Conservation (phyloP, 257 asterid genomes). For the Primulina eburnea region DNA sequence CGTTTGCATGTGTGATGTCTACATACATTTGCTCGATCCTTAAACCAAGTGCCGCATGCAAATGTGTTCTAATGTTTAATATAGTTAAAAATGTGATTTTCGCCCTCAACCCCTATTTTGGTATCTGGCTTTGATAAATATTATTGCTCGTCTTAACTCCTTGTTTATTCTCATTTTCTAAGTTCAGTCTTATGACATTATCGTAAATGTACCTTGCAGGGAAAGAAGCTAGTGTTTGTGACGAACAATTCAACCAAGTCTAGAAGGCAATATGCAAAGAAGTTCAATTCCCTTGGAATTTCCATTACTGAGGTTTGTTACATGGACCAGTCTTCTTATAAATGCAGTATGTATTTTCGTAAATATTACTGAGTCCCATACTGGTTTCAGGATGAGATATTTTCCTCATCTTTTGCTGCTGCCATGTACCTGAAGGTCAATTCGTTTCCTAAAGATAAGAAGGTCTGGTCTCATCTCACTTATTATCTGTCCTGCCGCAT, state of each 20-base stretch:
- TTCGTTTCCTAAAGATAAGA: slow-evolving; percentile 70
- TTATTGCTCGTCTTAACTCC: neutral
- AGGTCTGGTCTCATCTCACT: slow-evolving; percentile 41
- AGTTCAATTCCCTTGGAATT: slow-evolving; percentile 78
- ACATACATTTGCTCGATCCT: neutral
- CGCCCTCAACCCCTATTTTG: neutral
- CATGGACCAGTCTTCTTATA: neutral
- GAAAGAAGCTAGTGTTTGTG: slow-evolving; percentile 82
- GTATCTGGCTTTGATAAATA: neutral
- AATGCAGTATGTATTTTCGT: neutral
- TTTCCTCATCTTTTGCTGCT: slow-evolving; percentile 91
- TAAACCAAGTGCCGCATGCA: too few relatives aligned
- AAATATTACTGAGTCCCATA: slow-evolving; percentile 7
- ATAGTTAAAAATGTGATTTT: neutral
- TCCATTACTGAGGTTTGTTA: slow-evolving; percentile 71
- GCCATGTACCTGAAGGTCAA: slow-evolving; percentile 87
- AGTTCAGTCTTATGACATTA: slow-evolving; percentile 4
- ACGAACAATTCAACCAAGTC: slow-evolving; percentile 95
- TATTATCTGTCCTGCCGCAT: neutral
- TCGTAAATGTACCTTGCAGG: slow-evolving; percentile 34
- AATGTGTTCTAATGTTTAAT: too few relatives aligned
- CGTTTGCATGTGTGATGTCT: neutral
- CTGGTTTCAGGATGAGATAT: slow-evolving; percentile 74
- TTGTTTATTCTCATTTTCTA: neutral
- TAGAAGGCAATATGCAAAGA: slow-evolving; percentile 64